A percentile compares a stretch with the other conserved stretches of the same genome.
Evolutionary conservation across 2,329 filamentous ascomycete genomes (phyloP).

Genomic region (Penicillium rolfsii): DNA sequence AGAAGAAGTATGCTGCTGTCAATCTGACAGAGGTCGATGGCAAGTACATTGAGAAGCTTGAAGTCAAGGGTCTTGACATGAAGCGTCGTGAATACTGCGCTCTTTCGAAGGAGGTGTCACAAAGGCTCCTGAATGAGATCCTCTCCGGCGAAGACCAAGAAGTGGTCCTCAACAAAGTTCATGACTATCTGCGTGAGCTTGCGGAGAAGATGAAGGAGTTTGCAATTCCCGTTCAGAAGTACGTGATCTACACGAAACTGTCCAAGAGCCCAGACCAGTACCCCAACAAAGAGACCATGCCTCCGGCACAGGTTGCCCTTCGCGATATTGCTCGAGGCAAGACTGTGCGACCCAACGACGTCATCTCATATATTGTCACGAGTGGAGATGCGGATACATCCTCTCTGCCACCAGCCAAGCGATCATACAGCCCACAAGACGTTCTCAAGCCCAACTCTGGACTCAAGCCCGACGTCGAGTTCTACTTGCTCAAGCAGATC

Average conservation of each 20-base stretch:
- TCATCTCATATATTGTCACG: conserved; percentile 95
- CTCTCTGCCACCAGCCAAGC: conserved; percentile 71
- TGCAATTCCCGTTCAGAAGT: conserved; percentile 76
- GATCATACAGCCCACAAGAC: conserved; percentile 84
- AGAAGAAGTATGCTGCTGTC: conserved; percentile 99
- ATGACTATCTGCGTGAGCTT: conserved; percentile 89
- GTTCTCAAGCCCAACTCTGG: conserved; percentile 75
- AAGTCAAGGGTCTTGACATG: conserved; percentile 99
- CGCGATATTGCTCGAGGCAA: conserved; percentile 86
- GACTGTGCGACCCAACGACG: conserved; percentile 86
- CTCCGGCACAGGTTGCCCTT: conserved; percentile 92
- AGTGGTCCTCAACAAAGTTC: conserved; percentile 82
- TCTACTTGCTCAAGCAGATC: conserved; percentile 97
- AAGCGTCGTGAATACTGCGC: conserved; percentile 94
- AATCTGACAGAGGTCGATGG: conserved; percentile 88
- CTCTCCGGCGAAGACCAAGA: conserved; percentile 93
- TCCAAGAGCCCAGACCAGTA: conserved; percentile 93
- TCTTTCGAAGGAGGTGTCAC: conserved; percentile 91
- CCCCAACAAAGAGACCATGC: conserved; percentile 92
- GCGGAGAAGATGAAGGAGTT: conserved; percentile 82
- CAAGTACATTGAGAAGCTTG: conserved; percentile 90
- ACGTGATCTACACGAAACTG: conserved; percentile 97
- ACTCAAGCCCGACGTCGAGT: conserved; percentile 89
- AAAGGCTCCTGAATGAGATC: conserved; percentile 87
- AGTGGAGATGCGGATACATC: conserved; percentile 64